Evolutionary conservation across 495 filamentous ascomycete genomes (phyloP).

Genomic region (Hypoxylon subgilvum): DNA sequence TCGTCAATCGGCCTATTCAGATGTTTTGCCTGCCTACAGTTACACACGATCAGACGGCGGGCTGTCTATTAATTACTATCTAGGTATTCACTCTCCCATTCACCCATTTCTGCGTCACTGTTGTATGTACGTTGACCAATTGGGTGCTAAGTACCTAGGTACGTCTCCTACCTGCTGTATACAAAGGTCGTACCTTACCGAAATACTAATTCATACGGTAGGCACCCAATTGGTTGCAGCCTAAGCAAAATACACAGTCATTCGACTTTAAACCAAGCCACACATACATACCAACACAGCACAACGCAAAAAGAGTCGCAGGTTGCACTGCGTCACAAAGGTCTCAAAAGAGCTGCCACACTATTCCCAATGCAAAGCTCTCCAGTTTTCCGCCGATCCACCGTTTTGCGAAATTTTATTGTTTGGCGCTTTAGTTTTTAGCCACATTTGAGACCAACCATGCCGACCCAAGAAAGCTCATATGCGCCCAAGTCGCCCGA

Average conservation of each 20-base stretch:
- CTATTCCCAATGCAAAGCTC: constrained; percentile 32
- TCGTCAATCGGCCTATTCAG: neutral
- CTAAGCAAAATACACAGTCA: too few species aligned
- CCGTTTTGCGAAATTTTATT: constrained; percentile 37
- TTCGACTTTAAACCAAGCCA: constrained; percentile 12
- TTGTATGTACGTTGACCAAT: constrained; percentile 28
- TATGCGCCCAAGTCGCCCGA: constrained; percentile 65
- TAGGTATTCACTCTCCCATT: constrained; percentile 15
- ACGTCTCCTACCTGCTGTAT: too few species aligned
- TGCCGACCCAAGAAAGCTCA: constrained; percentile 51
- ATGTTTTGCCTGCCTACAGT: neutral
- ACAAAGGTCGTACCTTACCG: constrained; percentile 20
- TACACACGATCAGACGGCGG: too few species aligned
- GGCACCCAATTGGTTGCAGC: constrained; percentile 17
- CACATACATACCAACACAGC: constrained; percentile 15
- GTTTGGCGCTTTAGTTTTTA: constrained; percentile 33
- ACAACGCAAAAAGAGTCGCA: constrained; percentile 11
- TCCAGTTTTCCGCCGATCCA: constrained; percentile 30
- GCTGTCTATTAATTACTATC: constrained; percentile 15
- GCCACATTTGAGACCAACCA: constrained; percentile 24
- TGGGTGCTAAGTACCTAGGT: constrained; percentile 33
- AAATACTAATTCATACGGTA: constrained; percentile 18
- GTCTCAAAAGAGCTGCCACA: constrained; percentile 34
- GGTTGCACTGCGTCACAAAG: constrained; percentile 7
- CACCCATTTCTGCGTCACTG: constrained; percentile 13